Percentiles rank a stretch among this genome's conserved stretches.
Evolutionary conservation across 2,329 filamentous ascomycete species (phyloP).

Genomic region (Ophiostoma sp.): DNA sequence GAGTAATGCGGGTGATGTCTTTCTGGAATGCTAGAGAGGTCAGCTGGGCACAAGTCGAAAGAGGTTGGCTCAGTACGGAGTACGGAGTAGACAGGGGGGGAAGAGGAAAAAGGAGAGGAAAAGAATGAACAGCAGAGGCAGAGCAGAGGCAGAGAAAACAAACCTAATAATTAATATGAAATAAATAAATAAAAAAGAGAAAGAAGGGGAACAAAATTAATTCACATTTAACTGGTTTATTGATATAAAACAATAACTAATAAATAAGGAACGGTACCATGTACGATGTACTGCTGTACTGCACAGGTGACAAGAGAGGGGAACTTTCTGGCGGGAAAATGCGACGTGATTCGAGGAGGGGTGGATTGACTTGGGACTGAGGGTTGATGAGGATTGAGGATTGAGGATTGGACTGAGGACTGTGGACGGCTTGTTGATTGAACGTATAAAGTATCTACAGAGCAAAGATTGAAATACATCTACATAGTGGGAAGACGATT

Average conservation of each 20-base stretch:
- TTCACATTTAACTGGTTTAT: background rate
- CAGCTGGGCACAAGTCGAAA: slow-evolving; percentile 19
- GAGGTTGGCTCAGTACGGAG: slow-evolving; percentile 10
- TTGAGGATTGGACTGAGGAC: too few relatives aligned
- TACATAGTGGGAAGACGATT: too few relatives aligned
- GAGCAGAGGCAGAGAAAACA: slow-evolving; percentile 22
- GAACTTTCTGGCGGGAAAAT: slow-evolving; percentile 20
- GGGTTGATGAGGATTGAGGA: too few relatives aligned
- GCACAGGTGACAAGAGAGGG: slow-evolving; percentile 20
- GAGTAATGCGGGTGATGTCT: slow-evolving; percentile 11
- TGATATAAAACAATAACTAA: background rate
- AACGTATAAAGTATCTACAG: too few relatives aligned
- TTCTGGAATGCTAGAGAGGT: slow-evolving; percentile 16
- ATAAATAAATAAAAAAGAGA: background rate
- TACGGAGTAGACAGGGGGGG: slow-evolving; percentile 14
- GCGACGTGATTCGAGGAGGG: slow-evolving; percentile 18
- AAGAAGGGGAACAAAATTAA: background rate
- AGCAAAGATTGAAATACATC: too few relatives aligned
- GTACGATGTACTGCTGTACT: too few relatives aligned
- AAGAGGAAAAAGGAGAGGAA: slow-evolving; percentile 8
- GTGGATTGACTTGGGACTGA: background rate
- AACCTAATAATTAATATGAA: background rate
- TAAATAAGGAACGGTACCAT: slow-evolving; percentile 13
- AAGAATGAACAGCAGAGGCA: slow-evolving; percentile 20
- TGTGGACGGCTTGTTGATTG: too few relatives aligned